Conservation (phyloP, 2,329 filamentous ascomycete genomes). For the Colletotrichum karsti region DNA sequence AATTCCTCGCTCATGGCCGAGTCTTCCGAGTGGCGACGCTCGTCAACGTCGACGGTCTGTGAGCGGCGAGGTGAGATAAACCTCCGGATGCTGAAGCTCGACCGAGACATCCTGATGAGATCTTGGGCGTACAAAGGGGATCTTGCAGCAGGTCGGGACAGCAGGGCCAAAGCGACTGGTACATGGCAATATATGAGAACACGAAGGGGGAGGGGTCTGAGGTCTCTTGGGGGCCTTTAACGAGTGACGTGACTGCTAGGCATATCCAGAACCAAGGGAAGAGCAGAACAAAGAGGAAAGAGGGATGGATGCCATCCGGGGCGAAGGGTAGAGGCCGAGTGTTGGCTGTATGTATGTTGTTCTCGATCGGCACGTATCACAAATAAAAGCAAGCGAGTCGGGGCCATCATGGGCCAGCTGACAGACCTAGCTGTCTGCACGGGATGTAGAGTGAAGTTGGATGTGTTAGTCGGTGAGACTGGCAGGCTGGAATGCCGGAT, state of each 20-base stretch:
- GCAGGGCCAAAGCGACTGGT: conserved; percentile 15
- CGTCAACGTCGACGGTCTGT: conserved; percentile 14
- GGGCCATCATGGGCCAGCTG: conserved; percentile 18
- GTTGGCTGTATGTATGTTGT: conserved; percentile 24
- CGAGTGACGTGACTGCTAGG: conserved; percentile 2
- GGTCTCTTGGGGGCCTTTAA: neutral
- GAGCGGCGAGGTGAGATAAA: conserved; percentile 46
- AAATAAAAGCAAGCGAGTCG: conserved; percentile 27
- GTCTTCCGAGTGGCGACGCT: conserved; percentile 10
- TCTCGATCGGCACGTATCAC: conserved; percentile 15
- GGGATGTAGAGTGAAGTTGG: conserved; percentile 5
- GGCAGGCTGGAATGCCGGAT: neutral
- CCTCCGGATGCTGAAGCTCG: conserved; percentile 52
- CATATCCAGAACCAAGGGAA: neutral
- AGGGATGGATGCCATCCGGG: conserved; percentile 9
- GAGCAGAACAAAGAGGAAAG: conserved; percentile 7
- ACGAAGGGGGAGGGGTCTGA: neutral
- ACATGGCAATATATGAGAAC: conserved; percentile 35
- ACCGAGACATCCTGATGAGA: conserved; percentile 50
- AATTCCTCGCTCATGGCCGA: conserved; percentile 24
- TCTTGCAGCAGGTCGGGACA: conserved; percentile 30
- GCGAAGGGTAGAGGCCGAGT: conserved; percentile 7
- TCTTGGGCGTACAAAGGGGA: conserved; percentile 4
- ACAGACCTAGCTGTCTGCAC: neutral
- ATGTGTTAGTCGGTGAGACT: conserved; percentile 7